Conservation (phyloP, 495 filamentous ascomycete species). For the Penicillium subrubescens region DNA sequence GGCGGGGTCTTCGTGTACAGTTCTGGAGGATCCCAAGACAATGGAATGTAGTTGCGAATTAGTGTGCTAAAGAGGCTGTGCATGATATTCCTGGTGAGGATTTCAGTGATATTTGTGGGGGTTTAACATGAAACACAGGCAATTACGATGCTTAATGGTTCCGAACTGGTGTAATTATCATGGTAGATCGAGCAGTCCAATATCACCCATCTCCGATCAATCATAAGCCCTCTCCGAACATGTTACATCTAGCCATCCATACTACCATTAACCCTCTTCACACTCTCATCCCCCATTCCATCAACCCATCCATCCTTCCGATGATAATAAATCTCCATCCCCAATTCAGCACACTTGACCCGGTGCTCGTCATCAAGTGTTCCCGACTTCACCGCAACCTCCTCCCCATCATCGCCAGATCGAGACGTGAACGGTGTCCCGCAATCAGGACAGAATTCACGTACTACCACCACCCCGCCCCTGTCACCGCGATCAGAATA, state of each 20-base stretch:
- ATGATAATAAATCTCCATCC: conserved; percentile 20
- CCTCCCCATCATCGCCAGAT: background rate
- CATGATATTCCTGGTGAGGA: background rate
- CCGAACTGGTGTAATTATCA: background rate
- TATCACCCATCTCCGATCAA: background rate
- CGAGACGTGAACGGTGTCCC: conserved; percentile 26
- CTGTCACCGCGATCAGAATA: conserved; percentile 19
- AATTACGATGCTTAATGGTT: background rate
- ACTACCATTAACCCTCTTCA: conserved; percentile 5
- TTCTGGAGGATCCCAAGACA: background rate
- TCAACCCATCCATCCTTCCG: conserved; percentile 30
- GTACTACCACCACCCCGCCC: conserved; percentile 15
- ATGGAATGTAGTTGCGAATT: background rate
- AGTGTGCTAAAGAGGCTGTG: background rate
- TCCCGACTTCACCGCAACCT: conserved; percentile 27
- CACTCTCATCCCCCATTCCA: conserved; percentile 7
- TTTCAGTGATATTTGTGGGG: background rate
- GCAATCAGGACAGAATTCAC: conserved; percentile 33
- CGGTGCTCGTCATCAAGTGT: conserved; percentile 30
- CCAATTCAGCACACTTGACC: conserved; percentile 8
- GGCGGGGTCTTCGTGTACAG: background rate
- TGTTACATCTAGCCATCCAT: background rate
- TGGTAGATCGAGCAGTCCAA: background rate
- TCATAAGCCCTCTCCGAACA: background rate
- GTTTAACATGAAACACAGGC: background rate